Base-by-base conservation (phyloP, 257 asterid genomes). In the Solanum lignicaule region DNA sequence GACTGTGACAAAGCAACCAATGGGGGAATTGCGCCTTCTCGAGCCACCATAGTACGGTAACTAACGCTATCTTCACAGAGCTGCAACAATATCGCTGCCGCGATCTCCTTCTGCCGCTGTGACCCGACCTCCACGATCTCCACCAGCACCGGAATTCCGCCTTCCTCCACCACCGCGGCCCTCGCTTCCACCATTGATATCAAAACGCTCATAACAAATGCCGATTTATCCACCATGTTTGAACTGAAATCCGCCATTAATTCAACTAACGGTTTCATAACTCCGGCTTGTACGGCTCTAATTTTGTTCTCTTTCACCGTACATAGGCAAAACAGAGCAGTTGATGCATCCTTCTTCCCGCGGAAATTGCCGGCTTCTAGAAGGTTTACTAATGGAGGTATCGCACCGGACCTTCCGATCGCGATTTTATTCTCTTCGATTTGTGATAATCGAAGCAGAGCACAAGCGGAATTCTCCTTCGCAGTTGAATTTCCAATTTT, bases 21-120 rank as follows among this genome's bases (percentile, higher is more conserved):
- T 16, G 99, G 98, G 14, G 99, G 99, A 90, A 97, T 94, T 27
- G 98, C 99, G 5, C 99, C 99, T 91, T 97, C 99, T 41, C 99
- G 95, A 27, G 98, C 96, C 93, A 97, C 99, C 98, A 96, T 89
- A 29, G 92, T 95, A 35, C 99, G 96, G 38, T 94, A 95, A 29
- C 91, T 90, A 91, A 92, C 83, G 86, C 95, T 92, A 86, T 95
- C 96, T 89, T 94, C 96, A 69, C 98, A 95, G 48, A 97, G 52
- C 88, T 94, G 96, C 91, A 95, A 85, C 86, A 97, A 90, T 84
- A 96, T 93, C 87, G 93, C 94, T 79, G 90, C 98, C 62, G 97
- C 98, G 21, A 97, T 94, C 91, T 97, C 99, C 96, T 97, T 96
- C 88, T 97, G 99, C 86, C 98, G 91, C n/a, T 94, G 98, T 6